phyloP scores from a whole-genome alignment of 768 basidiomycete genomes.

The Saitozyma podzolica region DNA sequence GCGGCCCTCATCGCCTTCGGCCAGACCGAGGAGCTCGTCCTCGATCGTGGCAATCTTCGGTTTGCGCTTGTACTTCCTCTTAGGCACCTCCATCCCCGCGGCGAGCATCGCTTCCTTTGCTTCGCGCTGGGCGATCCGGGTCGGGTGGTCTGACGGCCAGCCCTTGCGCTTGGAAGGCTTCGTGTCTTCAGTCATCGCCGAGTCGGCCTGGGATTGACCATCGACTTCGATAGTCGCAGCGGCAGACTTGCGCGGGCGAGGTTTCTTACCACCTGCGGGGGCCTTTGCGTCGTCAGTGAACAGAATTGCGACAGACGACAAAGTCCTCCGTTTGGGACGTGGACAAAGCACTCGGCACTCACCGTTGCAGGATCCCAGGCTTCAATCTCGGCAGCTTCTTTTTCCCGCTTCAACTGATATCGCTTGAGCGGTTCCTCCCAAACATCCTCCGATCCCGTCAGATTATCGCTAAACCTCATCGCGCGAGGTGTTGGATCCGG shows the following conservation, averaged over 20 bases:
- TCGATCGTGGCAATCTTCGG: conserved; percentile 27
- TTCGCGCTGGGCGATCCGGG: conserved; percentile 20
- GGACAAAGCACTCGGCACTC: not conserved
- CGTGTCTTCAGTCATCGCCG: not conserved
- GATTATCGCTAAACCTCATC: conserved; percentile 15
- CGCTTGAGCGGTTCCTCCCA: conserved; percentile 31
- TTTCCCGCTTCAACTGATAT: conserved; percentile 39
- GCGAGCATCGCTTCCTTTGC: conserved; percentile 24
- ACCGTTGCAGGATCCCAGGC: conserved; percentile 5
- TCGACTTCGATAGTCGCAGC: not conserved
- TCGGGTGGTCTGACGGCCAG: conserved; percentile 27
- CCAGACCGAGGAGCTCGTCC: conserved; percentile 43
- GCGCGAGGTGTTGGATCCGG: not conserved
- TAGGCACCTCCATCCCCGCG: conserved; percentile 4
- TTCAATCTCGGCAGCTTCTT: conserved; percentile 28
- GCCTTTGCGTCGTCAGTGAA: no score
- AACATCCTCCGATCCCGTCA: conserved; percentile 33
- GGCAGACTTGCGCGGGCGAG: not conserved
- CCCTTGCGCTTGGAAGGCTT: conserved; percentile 20
- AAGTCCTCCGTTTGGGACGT: no score
- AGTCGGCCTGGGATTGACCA: not conserved
- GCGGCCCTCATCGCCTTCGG: conserved; percentile 31
- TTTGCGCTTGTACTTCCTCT: conserved; percentile 21
- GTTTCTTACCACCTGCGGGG: not conserved
- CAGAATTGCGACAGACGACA: no score